A percentile compares a stretch with the other conserved stretches of the same genome.
These are phyloP conservation scores for Evansstolkia leycettana DNA, from an alignment of 495 filamentous ascomycete genomes.

Conservation along the genomic window DNA sequence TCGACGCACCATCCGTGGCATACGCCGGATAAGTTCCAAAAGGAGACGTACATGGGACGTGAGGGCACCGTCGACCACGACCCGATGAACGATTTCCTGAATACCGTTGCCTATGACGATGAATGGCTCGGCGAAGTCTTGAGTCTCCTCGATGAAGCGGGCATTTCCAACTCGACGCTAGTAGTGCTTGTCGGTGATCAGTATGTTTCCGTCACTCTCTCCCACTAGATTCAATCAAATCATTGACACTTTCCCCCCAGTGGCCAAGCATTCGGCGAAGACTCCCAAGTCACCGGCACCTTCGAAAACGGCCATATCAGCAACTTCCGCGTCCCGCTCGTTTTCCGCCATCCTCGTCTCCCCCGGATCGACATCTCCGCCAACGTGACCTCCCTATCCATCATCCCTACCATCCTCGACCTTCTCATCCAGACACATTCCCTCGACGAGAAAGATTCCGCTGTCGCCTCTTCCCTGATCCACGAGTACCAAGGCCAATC, in stretches of 20 bases:
- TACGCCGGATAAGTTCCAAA: conserved; percentile 20
- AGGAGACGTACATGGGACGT: conserved; percentile 21
- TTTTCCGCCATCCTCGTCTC: conserved; percentile 31
- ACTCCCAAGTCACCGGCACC: conserved; percentile 24
- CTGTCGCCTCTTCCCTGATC: conserved; percentile 23
- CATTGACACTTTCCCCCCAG: neutral
- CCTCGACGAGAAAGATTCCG: conserved; percentile 16
- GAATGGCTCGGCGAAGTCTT: conserved; percentile 15
- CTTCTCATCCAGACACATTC: conserved; percentile 30
- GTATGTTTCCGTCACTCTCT: conserved; percentile 7
- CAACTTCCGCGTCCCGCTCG: conserved; percentile 31
- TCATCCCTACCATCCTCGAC: conserved; percentile 34
- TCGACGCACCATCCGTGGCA: conserved; percentile 35
- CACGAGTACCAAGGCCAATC: conserved; percentile 27
- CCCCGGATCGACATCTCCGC: conserved; percentile 26
- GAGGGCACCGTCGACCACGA: conserved; percentile 16
- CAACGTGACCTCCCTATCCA: conserved; percentile 29
- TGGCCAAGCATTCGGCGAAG: conserved; percentile 28
- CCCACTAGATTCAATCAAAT: neutral
- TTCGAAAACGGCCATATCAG: conserved; percentile 35
- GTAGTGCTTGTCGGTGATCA: conserved; percentile 27
- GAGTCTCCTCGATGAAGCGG: conserved; percentile 15
- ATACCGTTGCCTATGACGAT: conserved; percentile 27
- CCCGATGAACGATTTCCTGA: conserved; percentile 28
- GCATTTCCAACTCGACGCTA: conserved; percentile 15